These are phyloP conservation scores for Capillidium heterosporum DNA, from an alignment of 371 early-diverging fungal species.

Conservation along the genomic window DNA sequence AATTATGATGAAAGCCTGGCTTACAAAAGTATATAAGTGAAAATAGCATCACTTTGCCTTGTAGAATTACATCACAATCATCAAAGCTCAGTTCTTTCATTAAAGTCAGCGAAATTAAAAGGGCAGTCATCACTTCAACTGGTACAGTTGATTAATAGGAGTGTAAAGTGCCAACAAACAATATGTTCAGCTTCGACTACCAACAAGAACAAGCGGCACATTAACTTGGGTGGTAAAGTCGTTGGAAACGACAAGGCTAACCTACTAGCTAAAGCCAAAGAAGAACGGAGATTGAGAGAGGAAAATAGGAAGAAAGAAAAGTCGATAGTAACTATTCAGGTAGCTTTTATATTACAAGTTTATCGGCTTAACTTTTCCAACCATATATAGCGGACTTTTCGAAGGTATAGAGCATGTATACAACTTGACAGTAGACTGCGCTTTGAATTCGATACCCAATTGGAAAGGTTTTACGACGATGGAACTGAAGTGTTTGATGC, in stretches of 20 bases:
- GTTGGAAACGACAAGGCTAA: constrained; percentile 19
- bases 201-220: too few species aligned
- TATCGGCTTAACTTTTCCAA: background rate
- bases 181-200: too few species aligned
- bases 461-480: background rate
- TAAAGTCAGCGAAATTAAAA: too few species aligned
- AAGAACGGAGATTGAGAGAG: constrained; percentile 54
- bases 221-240: too few species aligned
- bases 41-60: too few species aligned
- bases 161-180: too few species aligned
- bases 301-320: constrained; percentile 32
- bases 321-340: constrained; percentile 49
- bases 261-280: constrained; percentile 50
- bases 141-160: too few species aligned
- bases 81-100: too few species aligned
- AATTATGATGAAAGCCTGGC: too few species aligned
- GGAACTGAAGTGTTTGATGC: background rate
- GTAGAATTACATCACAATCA: too few species aligned
- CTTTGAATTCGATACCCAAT: background rate
- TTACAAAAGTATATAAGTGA: too few species aligned
- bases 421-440: background rate
- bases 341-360: constrained; percentile 8
- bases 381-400: background rate
- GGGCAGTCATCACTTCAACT: too few species aligned
- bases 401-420: background rate